Evolutionary conservation across 768 basidiomycete genomes (phyloP).

Genomic region (Leccinum sublutescens): DNA sequence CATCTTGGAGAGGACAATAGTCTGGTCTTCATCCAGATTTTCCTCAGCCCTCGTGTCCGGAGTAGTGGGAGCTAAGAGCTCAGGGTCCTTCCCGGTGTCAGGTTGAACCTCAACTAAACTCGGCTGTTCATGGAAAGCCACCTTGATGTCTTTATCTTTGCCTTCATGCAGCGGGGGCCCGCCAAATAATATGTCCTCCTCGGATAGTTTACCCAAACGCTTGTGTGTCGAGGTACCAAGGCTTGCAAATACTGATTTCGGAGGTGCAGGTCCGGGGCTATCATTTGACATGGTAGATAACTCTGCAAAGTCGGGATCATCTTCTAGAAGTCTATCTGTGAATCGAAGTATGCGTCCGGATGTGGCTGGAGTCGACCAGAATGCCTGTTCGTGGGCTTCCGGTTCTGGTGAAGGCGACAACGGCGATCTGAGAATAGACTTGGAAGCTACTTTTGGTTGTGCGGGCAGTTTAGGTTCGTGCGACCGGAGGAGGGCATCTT

Average conservation of each 20-base stretch:
- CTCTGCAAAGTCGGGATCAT: slow-evolving; percentile 57
- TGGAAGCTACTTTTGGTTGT: slow-evolving; percentile 13
- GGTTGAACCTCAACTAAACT: slow-evolving; percentile 10
- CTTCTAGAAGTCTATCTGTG: slow-evolving; percentile 60
- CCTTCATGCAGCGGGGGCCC: neutral
- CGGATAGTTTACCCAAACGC: neutral
- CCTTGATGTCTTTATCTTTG: slow-evolving; percentile 3
- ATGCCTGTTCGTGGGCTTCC: slow-evolving; percentile 50
- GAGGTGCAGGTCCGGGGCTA: slow-evolving; percentile 40
- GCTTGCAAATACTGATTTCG: slow-evolving; percentile 29
- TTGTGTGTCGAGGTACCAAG: slow-evolving; percentile 15
- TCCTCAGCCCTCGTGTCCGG: slow-evolving; percentile 10
- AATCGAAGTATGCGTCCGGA: slow-evolving; percentile 59
- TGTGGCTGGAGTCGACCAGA: slow-evolving; percentile 61
- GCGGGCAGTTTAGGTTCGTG: slow-evolving; percentile 14
- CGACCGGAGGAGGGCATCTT: slow-evolving; percentile 27
- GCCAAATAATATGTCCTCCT: slow-evolving; percentile 12
- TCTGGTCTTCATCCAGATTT: slow-evolving; percentile 29
- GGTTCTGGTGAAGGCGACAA: slow-evolving; percentile 22
- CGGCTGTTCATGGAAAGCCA: slow-evolving; percentile 12
- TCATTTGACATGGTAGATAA: slow-evolving; percentile 46
- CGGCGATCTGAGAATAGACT: slow-evolving; percentile 12
- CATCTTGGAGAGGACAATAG: slow-evolving; percentile 30
- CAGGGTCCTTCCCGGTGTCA: slow-evolving; percentile 7
- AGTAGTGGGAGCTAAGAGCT: neutral